A percentile compares a stretch with the other conserved stretches of the same genome.
phyloP scores from a whole-genome alignment of 805 yeast genomes.

The Saturnispora halmiae region DNA sequence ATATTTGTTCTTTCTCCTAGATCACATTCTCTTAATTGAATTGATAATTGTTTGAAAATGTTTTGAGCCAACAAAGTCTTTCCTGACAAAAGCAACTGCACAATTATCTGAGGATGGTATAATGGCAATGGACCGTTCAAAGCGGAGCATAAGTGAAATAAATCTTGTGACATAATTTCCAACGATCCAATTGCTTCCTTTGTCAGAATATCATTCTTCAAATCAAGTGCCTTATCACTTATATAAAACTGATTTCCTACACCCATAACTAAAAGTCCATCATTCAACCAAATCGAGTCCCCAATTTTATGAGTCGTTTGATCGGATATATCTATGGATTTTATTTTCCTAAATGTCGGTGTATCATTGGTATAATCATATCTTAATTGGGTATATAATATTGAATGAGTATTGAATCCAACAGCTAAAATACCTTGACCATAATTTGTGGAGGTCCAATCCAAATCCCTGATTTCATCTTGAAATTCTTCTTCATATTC shows the following conservation, averaged over 20 bases:
- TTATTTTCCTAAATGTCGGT: slow-evolving; percentile 71
- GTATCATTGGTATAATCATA: slow-evolving; percentile 79
- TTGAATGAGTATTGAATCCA: slow-evolving; percentile 57
- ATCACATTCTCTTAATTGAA: slow-evolving; percentile 46
- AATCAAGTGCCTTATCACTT: slow-evolving; percentile 60
- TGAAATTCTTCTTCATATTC: slow-evolving; percentile 47
- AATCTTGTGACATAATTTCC: slow-evolving; percentile 43
- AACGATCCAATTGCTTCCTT: slow-evolving; percentile 49
- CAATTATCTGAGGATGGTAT: slow-evolving; percentile 82
- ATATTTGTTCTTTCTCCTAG: slow-evolving; percentile 22
- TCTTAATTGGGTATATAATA: slow-evolving; percentile 71
- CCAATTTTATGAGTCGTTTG: slow-evolving; percentile 79
- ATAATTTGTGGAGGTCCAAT: slow-evolving; percentile 70
- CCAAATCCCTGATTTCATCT: slow-evolving; percentile 53
- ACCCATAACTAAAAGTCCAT: slow-evolving; percentile 74
- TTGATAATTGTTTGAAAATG: slow-evolving; percentile 46
- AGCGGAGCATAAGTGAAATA: slow-evolving; percentile 64
- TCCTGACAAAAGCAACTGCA: slow-evolving; percentile 62
- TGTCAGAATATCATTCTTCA: slow-evolving; percentile 39
- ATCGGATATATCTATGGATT: slow-evolving; percentile 57
- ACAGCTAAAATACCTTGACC: slow-evolving; percentile 70
- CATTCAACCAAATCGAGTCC: slow-evolving; percentile 78
- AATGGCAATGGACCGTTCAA: slow-evolving; percentile 85
- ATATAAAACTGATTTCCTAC: slow-evolving; percentile 85
- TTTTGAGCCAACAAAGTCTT: slow-evolving; percentile 46